A percentile compares a stretch with the other conserved stretches of the same genome.
Evolutionary conservation across 2,329 filamentous ascomycete genomes (phyloP).

Genomic region (Tolypocladium pustulatum): DNA sequence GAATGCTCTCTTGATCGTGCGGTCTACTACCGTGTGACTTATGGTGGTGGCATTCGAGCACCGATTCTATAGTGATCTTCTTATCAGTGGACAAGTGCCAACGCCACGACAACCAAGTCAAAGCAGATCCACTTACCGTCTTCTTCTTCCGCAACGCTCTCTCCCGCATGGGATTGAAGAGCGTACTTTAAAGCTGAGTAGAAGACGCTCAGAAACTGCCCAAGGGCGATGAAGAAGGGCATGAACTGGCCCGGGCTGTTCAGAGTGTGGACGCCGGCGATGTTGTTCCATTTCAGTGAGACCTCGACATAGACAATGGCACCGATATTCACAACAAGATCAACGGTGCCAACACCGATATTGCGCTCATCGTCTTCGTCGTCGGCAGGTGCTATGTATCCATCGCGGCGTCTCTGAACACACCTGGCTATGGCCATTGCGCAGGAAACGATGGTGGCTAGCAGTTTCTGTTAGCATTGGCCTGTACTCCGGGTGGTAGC

Average conservation of each 20-base stretch:
- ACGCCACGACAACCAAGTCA: neutral
- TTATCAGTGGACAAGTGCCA: neutral
- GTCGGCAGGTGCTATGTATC: neutral
- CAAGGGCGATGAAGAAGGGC: constrained; percentile 13
- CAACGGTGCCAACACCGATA: constrained; percentile 1
- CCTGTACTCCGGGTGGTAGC: no score
- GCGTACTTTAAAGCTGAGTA: constrained; percentile 6
- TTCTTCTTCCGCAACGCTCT: neutral
- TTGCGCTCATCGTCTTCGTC: neutral
- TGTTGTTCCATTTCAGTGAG: constrained; percentile 13
- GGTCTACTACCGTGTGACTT: neutral
- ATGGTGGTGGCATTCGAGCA: neutral
- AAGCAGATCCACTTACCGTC: constrained; percentile 1
- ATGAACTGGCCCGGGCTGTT: constrained; percentile 13
- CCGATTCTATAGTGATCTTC: neutral
- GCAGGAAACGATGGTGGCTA: neutral
- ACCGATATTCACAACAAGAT: constrained; percentile 11
- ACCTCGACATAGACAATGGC: constrained; percentile 14
- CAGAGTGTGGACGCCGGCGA: constrained; percentile 10
- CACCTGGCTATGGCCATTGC: neutral
- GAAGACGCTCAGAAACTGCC: constrained; percentile 10
- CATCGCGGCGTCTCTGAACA: neutral
- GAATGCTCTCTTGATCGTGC: neutral
- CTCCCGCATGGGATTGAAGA: neutral
- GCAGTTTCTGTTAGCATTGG: neutral